Evolutionary conservation across 2,329 filamentous ascomycete species (phyloP), one percentile per base, ranked within the genome.

Genomic region (Teratosphaeria pseudoeucalypti): DNA sequence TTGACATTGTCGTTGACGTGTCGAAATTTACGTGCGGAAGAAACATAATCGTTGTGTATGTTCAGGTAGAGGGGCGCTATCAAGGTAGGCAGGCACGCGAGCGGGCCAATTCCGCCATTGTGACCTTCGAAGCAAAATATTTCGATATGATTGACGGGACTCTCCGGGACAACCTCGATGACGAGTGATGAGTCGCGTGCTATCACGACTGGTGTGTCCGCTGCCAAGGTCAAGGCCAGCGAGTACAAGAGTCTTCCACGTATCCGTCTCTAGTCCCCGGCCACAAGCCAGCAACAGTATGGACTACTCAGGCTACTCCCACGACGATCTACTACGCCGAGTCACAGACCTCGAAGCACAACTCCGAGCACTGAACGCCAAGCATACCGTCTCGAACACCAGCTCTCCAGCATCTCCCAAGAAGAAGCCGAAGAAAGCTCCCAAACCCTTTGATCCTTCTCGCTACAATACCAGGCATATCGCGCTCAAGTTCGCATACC

Each of bases 401-500:
- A 58, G 60, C 3, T 56, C 63, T 2, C 14, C 58, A 10, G 34
- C 65, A n/a, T 53, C 60, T 10, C 61, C 57, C 12, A 62, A 62
- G 52, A 66, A 67, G 56, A 72, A 75, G n/a, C 65, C 70, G 26
- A 61, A 70, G 60, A 71, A 82, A 76, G 67, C 79, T 76, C 63
- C 66, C 68, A 62, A 66, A 52, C 68, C 73, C 29, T 86, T 96
- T 69, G 90, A 97, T 71, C 85, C 89, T 0, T 85, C 85, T 14
- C 88, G 85, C 70, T 96, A 96, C 73, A 82, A 84, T 39, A 95
- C 90, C 1, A 85, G 94, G 54, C 85, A 87, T 62, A 88, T 99
- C 63, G 94, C 92, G 7, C 78, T 99, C 61, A 97, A 96, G 74
- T 85, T 99, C 63, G 92, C 94, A 47, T 99, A 99, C 72, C 77